A percentile compares a stretch with the other conserved stretches of the same genome.
Conservation (phyloP, 164 flowering plant genomes). For the Aristolochia fimbriata region DNA sequence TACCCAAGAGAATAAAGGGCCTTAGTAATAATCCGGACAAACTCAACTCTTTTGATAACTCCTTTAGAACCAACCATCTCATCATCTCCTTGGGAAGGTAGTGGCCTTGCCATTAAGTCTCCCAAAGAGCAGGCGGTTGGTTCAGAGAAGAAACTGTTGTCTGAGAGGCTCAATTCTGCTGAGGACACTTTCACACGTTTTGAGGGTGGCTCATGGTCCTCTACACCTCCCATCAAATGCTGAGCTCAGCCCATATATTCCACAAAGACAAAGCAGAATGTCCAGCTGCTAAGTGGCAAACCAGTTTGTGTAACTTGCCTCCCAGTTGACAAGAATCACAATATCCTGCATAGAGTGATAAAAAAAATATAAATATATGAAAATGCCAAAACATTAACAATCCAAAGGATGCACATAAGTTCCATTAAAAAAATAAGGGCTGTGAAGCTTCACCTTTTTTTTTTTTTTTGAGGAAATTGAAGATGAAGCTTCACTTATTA, state of each 20-base stretch:
- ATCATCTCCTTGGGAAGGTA: slow-evolving; percentile 45
- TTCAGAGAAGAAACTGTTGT: slow-evolving; percentile 31
- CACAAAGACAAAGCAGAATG: not conserved
- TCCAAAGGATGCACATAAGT: no score
- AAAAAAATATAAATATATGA: not conserved
- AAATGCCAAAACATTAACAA: no score
- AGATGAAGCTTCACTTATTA: no score
- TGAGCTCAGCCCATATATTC: slow-evolving; percentile 71
- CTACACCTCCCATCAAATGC: slow-evolving; percentile 95
- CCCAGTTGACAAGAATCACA: not conserved
- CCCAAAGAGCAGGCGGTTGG: slow-evolving; percentile 32
- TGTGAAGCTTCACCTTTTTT: no score
- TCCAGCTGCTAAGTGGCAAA: slow-evolving; percentile 3
- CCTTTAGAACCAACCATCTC: slow-evolving; percentile 63
- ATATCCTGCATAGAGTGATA: slow-evolving; percentile 5
- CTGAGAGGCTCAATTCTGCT: slow-evolving; percentile 28
- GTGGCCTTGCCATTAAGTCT: slow-evolving; percentile 66
- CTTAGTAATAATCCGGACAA: slow-evolving; percentile 59
- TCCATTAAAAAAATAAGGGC: no score
- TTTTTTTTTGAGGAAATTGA: no score
- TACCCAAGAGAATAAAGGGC: slow-evolving; percentile 80
- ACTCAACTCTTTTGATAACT: slow-evolving; percentile 52
- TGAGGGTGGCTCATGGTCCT: slow-evolving; percentile 71
- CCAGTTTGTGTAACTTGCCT: slow-evolving; percentile 1
- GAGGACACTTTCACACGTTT: slow-evolving; percentile 66